phyloP scores from a whole-genome alignment of 2,329 filamentous ascomycete species.

The Hypoxylon sp. region DNA sequence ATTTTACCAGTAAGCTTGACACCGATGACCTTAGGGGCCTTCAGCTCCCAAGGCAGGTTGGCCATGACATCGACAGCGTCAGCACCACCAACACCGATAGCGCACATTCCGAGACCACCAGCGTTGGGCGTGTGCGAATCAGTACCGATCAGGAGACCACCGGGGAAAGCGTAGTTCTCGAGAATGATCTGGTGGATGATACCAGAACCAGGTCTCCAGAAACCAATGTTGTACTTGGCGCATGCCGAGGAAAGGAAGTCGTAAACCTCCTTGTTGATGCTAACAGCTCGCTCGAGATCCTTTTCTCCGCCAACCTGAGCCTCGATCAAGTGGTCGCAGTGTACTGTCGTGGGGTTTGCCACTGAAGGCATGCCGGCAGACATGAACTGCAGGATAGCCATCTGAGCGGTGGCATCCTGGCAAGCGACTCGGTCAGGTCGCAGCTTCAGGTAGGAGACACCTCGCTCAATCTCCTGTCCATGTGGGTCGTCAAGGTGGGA shows the following conservation, averaged over 20 bases:
- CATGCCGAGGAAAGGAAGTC: slow-evolving; percentile 95
- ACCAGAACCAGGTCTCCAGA: slow-evolving; percentile 98
- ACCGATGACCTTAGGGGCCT: slow-evolving; percentile 97
- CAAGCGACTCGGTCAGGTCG: slow-evolving; percentile 98
- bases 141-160: slow-evolving; percentile 96
- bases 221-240: slow-evolving; percentile 99
- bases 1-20: slow-evolving; percentile 92
- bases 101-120: slow-evolving; percentile 94
- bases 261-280: slow-evolving; percentile 99
- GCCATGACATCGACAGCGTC: slow-evolving; percentile 97
- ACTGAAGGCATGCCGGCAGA: slow-evolving; percentile 96
- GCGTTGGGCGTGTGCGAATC: slow-evolving; percentile 98
- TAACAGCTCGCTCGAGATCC: slow-evolving; percentile 91
- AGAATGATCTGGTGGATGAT: slow-evolving; percentile 99
- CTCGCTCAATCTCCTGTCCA: slow-evolving; percentile 95
- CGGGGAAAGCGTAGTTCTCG: slow-evolving; percentile 99
- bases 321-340: slow-evolving; percentile 99
- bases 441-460: slow-evolving; percentile 94
- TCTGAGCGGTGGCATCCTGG: slow-evolving; percentile 99
- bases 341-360: slow-evolving; percentile 93
- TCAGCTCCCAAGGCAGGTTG: slow-evolving; percentile 87
- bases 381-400: slow-evolving; percentile 99
- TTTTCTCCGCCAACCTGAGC: slow-evolving; percentile 93
- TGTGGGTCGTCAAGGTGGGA: slow-evolving; percentile 98
- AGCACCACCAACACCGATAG: slow-evolving; percentile 97